A percentile compares a stretch with the other conserved stretches of the same genome.
phyloP scores from a whole-genome alignment of 2,329 filamentous ascomycete genomes.

The Alternaria atra region DNA sequence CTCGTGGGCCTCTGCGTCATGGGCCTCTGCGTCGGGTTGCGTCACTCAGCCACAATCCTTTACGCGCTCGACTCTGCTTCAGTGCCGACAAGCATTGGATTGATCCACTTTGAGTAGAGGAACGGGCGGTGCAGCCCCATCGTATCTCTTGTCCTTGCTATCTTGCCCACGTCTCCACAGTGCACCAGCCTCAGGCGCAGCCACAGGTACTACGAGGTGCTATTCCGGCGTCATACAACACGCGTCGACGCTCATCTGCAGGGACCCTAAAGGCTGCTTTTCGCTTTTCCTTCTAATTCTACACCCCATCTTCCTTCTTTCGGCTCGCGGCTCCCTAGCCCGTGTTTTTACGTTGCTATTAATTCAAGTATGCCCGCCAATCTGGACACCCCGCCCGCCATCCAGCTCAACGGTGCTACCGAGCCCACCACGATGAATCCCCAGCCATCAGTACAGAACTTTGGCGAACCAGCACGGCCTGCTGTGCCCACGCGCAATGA shows the following conservation, averaged over 20 bases:
- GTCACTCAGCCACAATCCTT: slow-evolving; percentile 32
- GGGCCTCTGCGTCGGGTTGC: slow-evolving; percentile 31
- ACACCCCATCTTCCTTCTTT: slow-evolving; percentile 8
- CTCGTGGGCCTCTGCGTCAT: slow-evolving; percentile 12
- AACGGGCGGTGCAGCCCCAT: slow-evolving; percentile 22
- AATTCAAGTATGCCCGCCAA: slow-evolving; percentile 37
- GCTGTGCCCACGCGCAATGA: slow-evolving; percentile 33
- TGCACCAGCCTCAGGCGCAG: slow-evolving; percentile 36
- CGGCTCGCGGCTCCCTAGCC: slow-evolving; percentile 16
- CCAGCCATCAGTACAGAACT: slow-evolving; percentile 29
- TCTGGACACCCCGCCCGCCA: slow-evolving; percentile 34
- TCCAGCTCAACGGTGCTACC: slow-evolving; percentile 44
- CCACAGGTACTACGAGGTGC: slow-evolving; percentile 29
- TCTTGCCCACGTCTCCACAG: slow-evolving; percentile 21
- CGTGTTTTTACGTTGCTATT: slow-evolving; percentile 11
- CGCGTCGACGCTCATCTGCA: slow-evolving; percentile 31
- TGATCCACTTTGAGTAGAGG: slow-evolving; percentile 19
- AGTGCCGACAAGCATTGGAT: slow-evolving; percentile 28
- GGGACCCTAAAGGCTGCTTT: slow-evolving; percentile 8
- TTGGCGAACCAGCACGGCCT: slow-evolving; percentile 35
- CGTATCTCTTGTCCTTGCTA: slow-evolving; percentile 16
- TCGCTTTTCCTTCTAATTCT: slow-evolving; percentile 10
- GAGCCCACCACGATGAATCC: slow-evolving; percentile 44
- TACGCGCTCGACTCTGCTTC: slow-evolving; percentile 25
- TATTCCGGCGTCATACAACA: slow-evolving; percentile 41